Conservation (phyloP, 2,329 filamentous ascomycete genomes). For the Diaporthe ilicicola region DNA sequence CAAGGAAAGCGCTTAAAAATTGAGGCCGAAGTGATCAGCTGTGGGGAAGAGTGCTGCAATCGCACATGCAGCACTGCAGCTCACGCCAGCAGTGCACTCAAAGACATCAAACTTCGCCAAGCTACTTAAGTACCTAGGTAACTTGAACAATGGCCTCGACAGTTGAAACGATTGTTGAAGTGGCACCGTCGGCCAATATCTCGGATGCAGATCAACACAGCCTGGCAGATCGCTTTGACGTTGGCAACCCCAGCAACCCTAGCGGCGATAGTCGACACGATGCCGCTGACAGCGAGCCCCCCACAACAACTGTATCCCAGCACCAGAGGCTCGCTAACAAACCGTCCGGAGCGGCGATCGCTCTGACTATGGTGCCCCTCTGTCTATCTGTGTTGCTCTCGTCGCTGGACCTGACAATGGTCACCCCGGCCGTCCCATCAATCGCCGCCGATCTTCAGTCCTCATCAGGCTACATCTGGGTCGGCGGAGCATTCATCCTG, state of each 20-base stretch:
- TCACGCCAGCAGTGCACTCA: background rate
- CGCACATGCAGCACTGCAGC: too few relatives aligned
- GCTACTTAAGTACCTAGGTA: too few relatives aligned
- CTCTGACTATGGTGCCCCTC: background rate
- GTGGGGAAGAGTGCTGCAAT: too few relatives aligned
- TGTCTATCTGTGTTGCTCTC: slow-evolving; percentile 55
- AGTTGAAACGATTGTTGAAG: background rate
- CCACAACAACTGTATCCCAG: background rate
- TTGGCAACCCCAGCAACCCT: background rate
- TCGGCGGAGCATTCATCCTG: slow-evolving; percentile 77
- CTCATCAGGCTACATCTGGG: slow-evolving; percentile 78
- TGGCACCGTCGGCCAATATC: background rate
- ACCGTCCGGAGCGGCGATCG: background rate
- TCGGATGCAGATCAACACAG: background rate
- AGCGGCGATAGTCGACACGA: background rate
- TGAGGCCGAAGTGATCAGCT: accelerated
- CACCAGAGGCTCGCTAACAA: background rate
- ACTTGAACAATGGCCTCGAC: background rate
- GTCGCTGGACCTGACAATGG: slow-evolving; percentile 67
- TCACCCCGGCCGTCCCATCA: slow-evolving; percentile 73
- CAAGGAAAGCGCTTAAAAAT: too few relatives aligned
- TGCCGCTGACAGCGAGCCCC: background rate
- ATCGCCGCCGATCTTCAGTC: slow-evolving; percentile 72
- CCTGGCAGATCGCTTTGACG: background rate
- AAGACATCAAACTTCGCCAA: background rate